Evolutionary conservation across 306 rosid genomes (phyloP).

Genomic region (Carpinus viminea): DNA sequence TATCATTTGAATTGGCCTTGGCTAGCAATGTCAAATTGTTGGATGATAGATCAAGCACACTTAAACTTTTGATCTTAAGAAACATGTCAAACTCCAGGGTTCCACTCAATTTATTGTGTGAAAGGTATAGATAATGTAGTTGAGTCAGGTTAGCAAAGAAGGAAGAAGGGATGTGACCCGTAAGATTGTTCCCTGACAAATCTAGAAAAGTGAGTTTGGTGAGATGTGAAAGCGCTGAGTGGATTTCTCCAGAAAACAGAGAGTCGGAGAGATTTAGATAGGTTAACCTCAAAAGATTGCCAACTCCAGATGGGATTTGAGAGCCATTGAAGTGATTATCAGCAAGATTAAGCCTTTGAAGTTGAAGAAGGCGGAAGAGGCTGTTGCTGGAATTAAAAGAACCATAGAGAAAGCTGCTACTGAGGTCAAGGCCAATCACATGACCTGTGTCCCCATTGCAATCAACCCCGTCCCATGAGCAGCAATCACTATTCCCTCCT

Average conservation of each 20-base stretch:
- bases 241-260: slow-evolving; percentile 22
- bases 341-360: slow-evolving; percentile 30
- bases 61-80: too few relatives aligned
- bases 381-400: background rate
- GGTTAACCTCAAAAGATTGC: slow-evolving; percentile 11
- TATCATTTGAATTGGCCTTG: background rate
- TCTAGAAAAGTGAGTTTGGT: background rate
- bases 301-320: slow-evolving; percentile 19
- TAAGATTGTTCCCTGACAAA: background rate
- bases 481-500: too few relatives aligned
- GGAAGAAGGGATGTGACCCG: background rate
- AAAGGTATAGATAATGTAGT: background rate
- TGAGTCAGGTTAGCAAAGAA: slow-evolving; percentile 14
- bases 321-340: slow-evolving; percentile 34
- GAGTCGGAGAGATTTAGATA: slow-evolving; percentile 18
- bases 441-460: background rate
- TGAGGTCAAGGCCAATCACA: background rate
- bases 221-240: background rate
- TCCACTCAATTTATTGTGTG: slow-evolving; percentile 12
- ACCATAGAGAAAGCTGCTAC: background rate
- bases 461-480: background rate
- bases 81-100: too few relatives aligned
- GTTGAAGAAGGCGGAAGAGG: slow-evolving; percentile 8
- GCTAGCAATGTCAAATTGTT: slow-evolving; percentile 26
- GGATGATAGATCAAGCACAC: background rate